phyloP scores from a whole-genome alignment of 306 rosid species.

The Trifolium fragiferum region DNA sequence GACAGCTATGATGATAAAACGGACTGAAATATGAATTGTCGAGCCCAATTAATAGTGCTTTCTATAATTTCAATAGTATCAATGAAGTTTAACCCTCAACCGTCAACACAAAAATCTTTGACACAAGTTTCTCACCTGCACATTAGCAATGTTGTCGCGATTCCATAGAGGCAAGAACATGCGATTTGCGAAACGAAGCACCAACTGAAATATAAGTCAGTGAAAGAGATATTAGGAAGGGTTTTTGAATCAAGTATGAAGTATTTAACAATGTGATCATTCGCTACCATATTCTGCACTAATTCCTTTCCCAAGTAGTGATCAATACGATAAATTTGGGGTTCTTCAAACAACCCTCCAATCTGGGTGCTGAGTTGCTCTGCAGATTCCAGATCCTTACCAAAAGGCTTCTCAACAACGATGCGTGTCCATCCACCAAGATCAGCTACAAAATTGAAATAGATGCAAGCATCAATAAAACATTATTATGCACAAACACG shows the following conservation, averaged over 20 bases:
- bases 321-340: conserved; percentile 95
- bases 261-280: conserved; percentile 30
- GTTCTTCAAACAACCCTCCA: conserved; percentile 84
- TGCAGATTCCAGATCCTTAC: conserved; percentile 88
- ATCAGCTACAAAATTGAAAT: conserved; percentile 64
- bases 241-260: conserved; percentile 35
- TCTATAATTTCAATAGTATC: conserved; percentile 24
- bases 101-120: conserved; percentile 9
- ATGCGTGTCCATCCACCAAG: conserved; percentile 98
- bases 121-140: conserved; percentile 70
- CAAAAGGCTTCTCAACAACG: conserved; percentile 99
- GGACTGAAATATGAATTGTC: conserved; percentile 26
- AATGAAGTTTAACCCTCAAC: conserved; percentile 21
- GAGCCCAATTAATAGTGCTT: conserved; percentile 19
- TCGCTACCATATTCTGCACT: conserved; percentile 92
- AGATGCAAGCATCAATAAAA: conserved; percentile 43
- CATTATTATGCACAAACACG: not conserved
- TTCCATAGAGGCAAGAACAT: conserved; percentile 94
- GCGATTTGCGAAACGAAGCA: conserved; percentile 97
- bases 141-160: conserved; percentile 91
- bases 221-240: conserved; percentile 46
- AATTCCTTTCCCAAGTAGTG: conserved; percentile 97
- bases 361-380: conserved; percentile 86
- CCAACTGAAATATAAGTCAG: conserved; percentile 69
- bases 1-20: conserved; percentile 20